phyloP scores from a whole-genome alignment of 2,329 filamentous ascomycete genomes.

The Didymosphaeria variabile region DNA sequence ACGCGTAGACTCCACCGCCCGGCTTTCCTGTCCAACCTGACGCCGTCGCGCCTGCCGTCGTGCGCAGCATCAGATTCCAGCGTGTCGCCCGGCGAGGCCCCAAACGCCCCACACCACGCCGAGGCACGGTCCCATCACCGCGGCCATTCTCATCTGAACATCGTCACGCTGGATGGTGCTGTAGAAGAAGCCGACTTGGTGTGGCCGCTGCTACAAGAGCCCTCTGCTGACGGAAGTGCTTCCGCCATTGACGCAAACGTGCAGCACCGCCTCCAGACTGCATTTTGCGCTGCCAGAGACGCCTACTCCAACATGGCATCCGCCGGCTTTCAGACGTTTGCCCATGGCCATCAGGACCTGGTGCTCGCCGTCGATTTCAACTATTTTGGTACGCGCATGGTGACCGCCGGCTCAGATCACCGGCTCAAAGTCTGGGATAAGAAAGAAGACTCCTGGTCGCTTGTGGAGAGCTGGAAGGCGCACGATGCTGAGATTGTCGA shows the following conservation, averaged over 20 bases:
- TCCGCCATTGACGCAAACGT: constrained; percentile 37
- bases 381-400: constrained; percentile 88
- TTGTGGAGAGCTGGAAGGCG: constrained; percentile 88
- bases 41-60: constrained; percentile 48
- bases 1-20: constrained; percentile 44
- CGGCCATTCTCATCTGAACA: constrained; percentile 45
- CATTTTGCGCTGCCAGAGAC: constrained; percentile 39
- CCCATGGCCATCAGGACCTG: constrained; percentile 80
- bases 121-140: constrained; percentile 41
- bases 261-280: constrained; percentile 35
- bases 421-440: constrained; percentile 91
- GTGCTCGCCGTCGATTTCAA: constrained; percentile 91
- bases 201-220: constrained; percentile 46
- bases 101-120: constrained; percentile 40
- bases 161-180: constrained; percentile 40
- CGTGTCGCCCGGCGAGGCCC: constrained; percentile 25
- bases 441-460: constrained; percentile 77
- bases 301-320: constrained; percentile 48
- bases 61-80: constrained; percentile 50
- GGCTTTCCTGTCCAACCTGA: constrained; percentile 45
- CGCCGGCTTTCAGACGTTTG: constrained; percentile 64
- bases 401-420: constrained; percentile 90
- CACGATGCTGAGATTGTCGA: constrained; percentile 91
- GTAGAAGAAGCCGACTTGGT: constrained; percentile 45
- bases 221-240: constrained; percentile 41